Base-by-base conservation (phyloP, 2,329 filamentous ascomycete species). In the Exophiala calicioides region DNA sequence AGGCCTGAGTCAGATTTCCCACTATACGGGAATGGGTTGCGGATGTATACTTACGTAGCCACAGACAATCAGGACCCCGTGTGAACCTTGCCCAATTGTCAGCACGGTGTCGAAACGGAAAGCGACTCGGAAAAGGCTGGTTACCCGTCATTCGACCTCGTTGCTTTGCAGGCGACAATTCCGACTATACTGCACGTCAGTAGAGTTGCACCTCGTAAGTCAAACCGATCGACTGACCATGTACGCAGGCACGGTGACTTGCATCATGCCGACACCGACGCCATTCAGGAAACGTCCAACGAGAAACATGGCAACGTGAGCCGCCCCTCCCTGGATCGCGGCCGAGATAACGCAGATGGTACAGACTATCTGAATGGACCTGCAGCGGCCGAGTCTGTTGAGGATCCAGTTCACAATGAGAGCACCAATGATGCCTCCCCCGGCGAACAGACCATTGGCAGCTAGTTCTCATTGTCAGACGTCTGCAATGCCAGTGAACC, bases 221-320 rank as follows among this genome's bases (percentile, higher is more conserved):
- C 30, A 16, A 31, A 30, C 30, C 9, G 13, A 38, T 20, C 12
- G 30, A 47, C 44, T 43, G 27, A 47, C 36, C 45, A 47, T 42
- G 38, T 61, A 63, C 13, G 58, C 58, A 13, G 54, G 58, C 16
- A 58, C 45, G 32, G 54, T 43, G 15, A 47, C 47, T n/a, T 52
- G 62, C 5, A 70, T 56, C 33, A 66, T 64, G 3, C 66, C 68
- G 12, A 63, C 58, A 2, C 67, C 68, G 24, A 64, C 58, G 4
- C 70, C 69, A 20, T 67, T 65, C 12, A 71, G 54, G 12, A 69
- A 60, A 2, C 69, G 55, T 5, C 60, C 67, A 10, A 64, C 65
- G 10, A 71, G 57, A 50, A 72, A 70, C 68, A 72, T 72, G 9
- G 52, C 50, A 46, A 56, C 20, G 32, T 56, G 42, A 20, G 41